Evolutionary conservation across 306 rosid genomes (phyloP), one percentile per base, ranked within the genome.

Genomic region (Cucurbita pepo): DNA sequence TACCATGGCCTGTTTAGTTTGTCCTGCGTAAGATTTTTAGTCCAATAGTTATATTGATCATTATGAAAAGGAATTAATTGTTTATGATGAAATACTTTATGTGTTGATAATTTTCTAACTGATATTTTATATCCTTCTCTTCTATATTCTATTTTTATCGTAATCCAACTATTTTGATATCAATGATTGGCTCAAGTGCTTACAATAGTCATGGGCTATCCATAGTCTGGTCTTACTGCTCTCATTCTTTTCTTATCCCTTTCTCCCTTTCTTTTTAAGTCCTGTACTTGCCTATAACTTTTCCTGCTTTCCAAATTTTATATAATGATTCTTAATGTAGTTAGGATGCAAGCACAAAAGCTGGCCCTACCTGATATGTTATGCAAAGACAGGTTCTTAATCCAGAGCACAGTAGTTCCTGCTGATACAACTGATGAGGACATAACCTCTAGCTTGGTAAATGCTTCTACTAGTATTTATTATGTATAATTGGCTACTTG

Each of bases 321-420:
- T 57, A 12, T 0, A 5, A 59, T 75, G 64, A 76, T 57, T 84
- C 75, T 86, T 70, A 53, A 80, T 67, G 56, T 73, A 92, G 97
- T 92, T 79, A 88, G 83, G 69, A 92, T 90, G 97, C 96, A 88
- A 88, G 89, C 87, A 59, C 92, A 41, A 69, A 56, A 69, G 78
- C 83, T 66, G 47, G 77, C 77, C 53, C 88, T 87, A 2, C 77
- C 55, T 41, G 97, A 90, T 78, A 34, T 87, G 86, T 85, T 55
- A 11, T 90, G 96, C 88, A 90, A 74, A 76, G 97, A 92, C 79
- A 92, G 90, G 90, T 92, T 92, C 72, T 84, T 92, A 83, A 78
- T 92, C 79, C 97, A 85, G 77, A 81, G 97, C 83, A 84, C 86
- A 63, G 30, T 74, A 52, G 97, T 92, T 80, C 41, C 85, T 71